Conservation (phyloP, 2,329 filamentous ascomycete species). For the Byssothecium circinans region DNA sequence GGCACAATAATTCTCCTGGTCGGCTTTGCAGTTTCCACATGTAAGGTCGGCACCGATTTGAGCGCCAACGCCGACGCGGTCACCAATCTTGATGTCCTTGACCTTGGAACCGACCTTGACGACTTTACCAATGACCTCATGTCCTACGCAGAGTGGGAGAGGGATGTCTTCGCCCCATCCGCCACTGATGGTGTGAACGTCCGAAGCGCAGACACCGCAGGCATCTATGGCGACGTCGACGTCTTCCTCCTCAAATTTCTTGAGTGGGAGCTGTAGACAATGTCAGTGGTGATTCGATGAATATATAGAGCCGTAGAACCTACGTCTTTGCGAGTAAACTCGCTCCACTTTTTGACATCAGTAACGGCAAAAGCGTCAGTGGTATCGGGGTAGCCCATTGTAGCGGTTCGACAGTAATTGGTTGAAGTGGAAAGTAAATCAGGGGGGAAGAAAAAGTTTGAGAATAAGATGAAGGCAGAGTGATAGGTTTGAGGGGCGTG, state of each 20-base stretch:
- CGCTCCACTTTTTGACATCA: slow-evolving; percentile 63
- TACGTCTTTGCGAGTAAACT: slow-evolving; percentile 61
- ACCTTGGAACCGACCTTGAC: slow-evolving; percentile 55
- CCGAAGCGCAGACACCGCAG: slow-evolving; percentile 52
- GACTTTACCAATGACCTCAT: slow-evolving; percentile 58
- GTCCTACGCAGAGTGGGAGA: slow-evolving; percentile 66
- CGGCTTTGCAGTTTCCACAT: slow-evolving; percentile 54
- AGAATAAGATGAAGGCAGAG: slow-evolving; percentile 23
- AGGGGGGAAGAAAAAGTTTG: background rate
- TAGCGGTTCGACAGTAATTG: slow-evolving; percentile 19
- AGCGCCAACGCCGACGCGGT: slow-evolving; percentile 54
- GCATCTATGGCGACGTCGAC: slow-evolving; percentile 83
- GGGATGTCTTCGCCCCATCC: slow-evolving; percentile 67
- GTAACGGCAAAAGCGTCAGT: slow-evolving; percentile 53
- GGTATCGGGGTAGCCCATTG: slow-evolving; percentile 56
- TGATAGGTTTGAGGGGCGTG: background rate
- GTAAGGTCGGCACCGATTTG: slow-evolving; percentile 54
- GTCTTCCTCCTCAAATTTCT: slow-evolving; percentile 84
- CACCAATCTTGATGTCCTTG: slow-evolving; percentile 51
- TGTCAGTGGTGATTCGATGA: slow-evolving; percentile 13
- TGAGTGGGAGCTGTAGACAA: slow-evolving; percentile 67
- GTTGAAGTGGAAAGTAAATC: slow-evolving; percentile 10
- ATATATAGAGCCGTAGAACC: slow-evolving; percentile 37
- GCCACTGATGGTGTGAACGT: slow-evolving; percentile 53
- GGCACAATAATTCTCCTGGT: slow-evolving; percentile 58